A percentile compares a stretch with the other conserved stretches of the same genome.
phyloP scores from a whole-genome alignment of 495 filamentous ascomycete species.

The Pseudoneurospora amorphoporcata region DNA sequence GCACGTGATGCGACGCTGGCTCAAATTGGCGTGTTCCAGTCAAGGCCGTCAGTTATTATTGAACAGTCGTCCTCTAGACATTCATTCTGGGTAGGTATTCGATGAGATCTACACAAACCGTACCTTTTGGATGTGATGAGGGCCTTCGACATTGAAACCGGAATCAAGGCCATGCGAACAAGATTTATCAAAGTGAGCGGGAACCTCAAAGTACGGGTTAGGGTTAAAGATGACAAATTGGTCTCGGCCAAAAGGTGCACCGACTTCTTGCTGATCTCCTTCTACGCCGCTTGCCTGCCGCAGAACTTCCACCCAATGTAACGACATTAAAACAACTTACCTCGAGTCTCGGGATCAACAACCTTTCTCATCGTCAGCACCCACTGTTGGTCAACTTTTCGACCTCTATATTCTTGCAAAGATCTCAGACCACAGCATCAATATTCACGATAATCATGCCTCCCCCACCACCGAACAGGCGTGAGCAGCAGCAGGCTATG shows the following conservation, averaged over 20 bases:
- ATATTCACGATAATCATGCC: conserved; percentile 4
- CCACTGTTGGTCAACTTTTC: background rate
- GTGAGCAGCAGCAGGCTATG: conserved; percentile 1
- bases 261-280: background rate
- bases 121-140: background rate
- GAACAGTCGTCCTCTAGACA: background rate
- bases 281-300: background rate
- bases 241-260: background rate
- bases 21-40: background rate
- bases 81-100: background rate
- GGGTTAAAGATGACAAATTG: background rate
- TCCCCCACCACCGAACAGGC: conserved; percentile 10
- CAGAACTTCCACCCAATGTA: background rate
- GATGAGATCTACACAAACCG: background rate
- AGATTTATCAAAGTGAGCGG: background rate
- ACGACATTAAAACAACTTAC: background rate
- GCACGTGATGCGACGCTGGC: background rate
- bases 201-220: background rate
- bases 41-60: background rate
- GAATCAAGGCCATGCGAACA: background rate
- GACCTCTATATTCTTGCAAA: background rate
- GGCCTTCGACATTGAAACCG: background rate
- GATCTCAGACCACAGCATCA: background rate
- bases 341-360: background rate
- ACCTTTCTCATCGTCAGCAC: background rate